phyloP scores from a whole-genome alignment of 495 filamentous ascomycete species.

The Pseudevernia furfuracea region DNA sequence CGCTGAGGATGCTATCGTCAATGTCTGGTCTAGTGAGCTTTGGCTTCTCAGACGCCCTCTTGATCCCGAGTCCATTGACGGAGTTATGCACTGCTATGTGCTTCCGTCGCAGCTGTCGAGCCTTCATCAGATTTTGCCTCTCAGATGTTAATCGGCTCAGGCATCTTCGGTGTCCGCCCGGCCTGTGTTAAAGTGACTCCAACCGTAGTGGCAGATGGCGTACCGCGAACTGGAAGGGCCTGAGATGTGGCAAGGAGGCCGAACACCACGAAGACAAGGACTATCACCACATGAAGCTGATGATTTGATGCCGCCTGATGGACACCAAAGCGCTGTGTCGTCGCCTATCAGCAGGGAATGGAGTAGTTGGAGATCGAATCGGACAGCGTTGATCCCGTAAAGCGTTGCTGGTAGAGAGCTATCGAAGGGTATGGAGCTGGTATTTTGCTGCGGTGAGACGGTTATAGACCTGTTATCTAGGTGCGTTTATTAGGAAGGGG shows the following conservation, averaged over 20 bases:
- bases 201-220: neutral
- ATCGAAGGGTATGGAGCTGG: neutral
- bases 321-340: neutral
- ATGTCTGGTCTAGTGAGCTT: neutral
- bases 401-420: neutral
- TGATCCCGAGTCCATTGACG: conserved; percentile 10
- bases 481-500: neutral
- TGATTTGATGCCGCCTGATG: neutral
- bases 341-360: neutral
- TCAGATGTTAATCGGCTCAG: conserved; percentile 61
- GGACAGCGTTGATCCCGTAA: neutral
- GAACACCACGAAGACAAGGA: neutral
- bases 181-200: neutral
- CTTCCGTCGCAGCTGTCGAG: conserved; percentile 79
- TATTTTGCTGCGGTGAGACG: neutral
- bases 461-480: neutral
- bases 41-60: neutral
- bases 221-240: neutral
- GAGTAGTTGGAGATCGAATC: neutral
- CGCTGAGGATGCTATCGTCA: conserved; percentile 5
- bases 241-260: neutral
- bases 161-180: conserved; percentile 20
- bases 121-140: conserved; percentile 87
- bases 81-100: conserved; percentile 45
- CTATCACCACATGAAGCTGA: neutral